Evolutionary conservation across 1,139 yeast genomes (phyloP).

Genomic region (Dujonia santamariae): DNA sequence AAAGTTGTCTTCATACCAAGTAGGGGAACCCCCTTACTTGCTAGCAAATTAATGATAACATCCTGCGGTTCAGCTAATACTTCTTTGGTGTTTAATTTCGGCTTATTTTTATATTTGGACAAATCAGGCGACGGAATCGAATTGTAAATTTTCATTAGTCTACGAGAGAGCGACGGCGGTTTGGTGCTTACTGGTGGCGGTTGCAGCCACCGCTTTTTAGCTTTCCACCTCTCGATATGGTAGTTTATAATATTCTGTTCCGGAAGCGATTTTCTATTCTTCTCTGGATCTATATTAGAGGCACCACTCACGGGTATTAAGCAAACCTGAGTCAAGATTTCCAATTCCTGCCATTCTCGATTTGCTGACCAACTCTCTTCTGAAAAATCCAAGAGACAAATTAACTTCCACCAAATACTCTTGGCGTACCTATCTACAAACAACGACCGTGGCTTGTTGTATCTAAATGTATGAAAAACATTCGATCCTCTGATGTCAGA

Average conservation of each 20-base stretch:
- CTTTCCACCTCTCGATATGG: slow-evolving; percentile 5
- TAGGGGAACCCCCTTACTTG: slow-evolving; percentile 18
- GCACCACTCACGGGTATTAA: slow-evolving; percentile 4
- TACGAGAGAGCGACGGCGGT: background rate
- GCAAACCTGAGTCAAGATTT: background rate
- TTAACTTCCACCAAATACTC: slow-evolving; percentile 27
- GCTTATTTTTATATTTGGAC: background rate
- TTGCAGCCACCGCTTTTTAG: too few species aligned
- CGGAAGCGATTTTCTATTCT: slow-evolving; percentile 5
- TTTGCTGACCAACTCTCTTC: slow-evolving; percentile 13
- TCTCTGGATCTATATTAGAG: too few species aligned
- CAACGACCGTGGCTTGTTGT: slow-evolving; percentile 13
- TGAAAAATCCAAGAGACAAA: slow-evolving; percentile 39
- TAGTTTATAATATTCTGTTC: slow-evolving; percentile 3
- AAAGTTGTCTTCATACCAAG: slow-evolving; percentile 50
- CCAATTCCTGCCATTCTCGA: slow-evolving; percentile 1
- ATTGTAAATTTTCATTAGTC: slow-evolving; percentile 6
- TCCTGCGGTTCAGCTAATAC: slow-evolving; percentile 1
- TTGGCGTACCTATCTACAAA: slow-evolving; percentile 26
- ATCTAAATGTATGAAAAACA: slow-evolving; percentile 30
- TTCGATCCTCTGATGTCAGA: slow-evolving; percentile 39
- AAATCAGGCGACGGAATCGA: slow-evolving; percentile 8
- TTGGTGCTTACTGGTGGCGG: background rate
- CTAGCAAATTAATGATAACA: background rate
- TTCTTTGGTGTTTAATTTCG: background rate